Evolutionary conservation across 164 flowering plant genomes (phyloP).

Genomic region (Magnolia officinalis): DNA sequence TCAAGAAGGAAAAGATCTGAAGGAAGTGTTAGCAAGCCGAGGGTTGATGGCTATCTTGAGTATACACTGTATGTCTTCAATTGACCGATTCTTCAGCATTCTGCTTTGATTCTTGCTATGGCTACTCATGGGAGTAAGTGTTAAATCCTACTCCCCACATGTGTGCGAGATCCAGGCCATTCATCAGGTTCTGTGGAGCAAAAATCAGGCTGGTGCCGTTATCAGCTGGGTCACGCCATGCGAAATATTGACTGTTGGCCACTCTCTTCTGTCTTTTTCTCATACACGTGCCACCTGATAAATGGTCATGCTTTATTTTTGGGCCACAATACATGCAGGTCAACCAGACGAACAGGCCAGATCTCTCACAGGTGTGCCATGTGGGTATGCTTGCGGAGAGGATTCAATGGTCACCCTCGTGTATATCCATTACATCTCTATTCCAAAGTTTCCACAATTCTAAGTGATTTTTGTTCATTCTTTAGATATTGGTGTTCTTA

Average conservation of each 20-base stretch:
- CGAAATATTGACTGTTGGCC: too few relatives aligned
- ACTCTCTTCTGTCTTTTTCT: too few relatives aligned
- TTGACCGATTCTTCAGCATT: not conserved
- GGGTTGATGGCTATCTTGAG: constrained; percentile 61
- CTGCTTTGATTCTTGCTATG: not conserved
- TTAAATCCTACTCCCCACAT: too few relatives aligned
- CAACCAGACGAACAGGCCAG: not conserved
- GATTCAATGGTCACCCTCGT: not conserved
- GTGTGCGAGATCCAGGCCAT: not conserved
- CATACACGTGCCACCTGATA: not conserved
- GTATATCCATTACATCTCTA: not conserved
- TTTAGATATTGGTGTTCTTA: constrained; percentile 63
- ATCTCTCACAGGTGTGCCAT: not conserved
- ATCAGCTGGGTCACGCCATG: too few relatives aligned
- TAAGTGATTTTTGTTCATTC: constrained; percentile 8
- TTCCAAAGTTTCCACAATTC: not conserved
- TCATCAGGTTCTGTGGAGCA: too few relatives aligned
- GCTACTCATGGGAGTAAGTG: not conserved
- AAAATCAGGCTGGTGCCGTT: too few relatives aligned
- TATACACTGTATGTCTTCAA: constrained; percentile 45
- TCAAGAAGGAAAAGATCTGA: constrained; percentile 52
- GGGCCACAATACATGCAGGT: not conserved
- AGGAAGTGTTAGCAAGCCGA: constrained; percentile 52
- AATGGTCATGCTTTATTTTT: not conserved
- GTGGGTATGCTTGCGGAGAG: not conserved